Conservation (phyloP, 257 asterid species). For the Nicotiana obtusifolia region DNA sequence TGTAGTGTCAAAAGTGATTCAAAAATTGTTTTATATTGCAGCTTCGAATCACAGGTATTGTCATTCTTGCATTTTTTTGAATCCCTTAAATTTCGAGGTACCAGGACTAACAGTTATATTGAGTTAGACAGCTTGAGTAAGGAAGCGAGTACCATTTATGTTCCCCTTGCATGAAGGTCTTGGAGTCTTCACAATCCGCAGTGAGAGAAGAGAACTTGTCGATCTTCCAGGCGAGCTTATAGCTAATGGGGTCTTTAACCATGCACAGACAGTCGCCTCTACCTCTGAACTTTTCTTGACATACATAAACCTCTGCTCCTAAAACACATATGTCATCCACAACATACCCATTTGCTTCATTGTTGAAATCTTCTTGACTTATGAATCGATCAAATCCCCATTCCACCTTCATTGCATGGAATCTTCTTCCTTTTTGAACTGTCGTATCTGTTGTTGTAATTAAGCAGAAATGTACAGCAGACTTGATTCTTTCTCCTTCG, state of each 20-base stretch:
- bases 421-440: slow-evolving; percentile 36
- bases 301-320: slow-evolving; percentile 59
- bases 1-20: too few relatives aligned
- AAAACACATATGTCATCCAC: slow-evolving; percentile 43
- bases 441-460: not conserved
- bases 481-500: not conserved
- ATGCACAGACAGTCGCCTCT: slow-evolving; percentile 51
- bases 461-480: not conserved
- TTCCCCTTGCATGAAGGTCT: slow-evolving; percentile 17
- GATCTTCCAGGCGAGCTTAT: slow-evolving; percentile 13
- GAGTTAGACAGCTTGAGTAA: not conserved
- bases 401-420: slow-evolving; percentile 43
- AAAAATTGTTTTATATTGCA: too few relatives aligned
- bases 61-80: too few relatives aligned
- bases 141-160: slow-evolving; percentile 37
- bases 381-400: slow-evolving; percentile 58
- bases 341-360: slow-evolving; percentile 48
- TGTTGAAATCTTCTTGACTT: slow-evolving; percentile 35
- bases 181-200: too few relatives aligned
- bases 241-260: slow-evolving; percentile 45
- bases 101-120: too few relatives aligned
- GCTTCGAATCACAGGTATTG: too few relatives aligned
- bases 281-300: slow-evolving; percentile 27
- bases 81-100: too few relatives aligned
- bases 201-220: too few relatives aligned